phyloP scores from a whole-genome alignment of 352 stramenopile species.

The Pythium phragmitis region DNA sequence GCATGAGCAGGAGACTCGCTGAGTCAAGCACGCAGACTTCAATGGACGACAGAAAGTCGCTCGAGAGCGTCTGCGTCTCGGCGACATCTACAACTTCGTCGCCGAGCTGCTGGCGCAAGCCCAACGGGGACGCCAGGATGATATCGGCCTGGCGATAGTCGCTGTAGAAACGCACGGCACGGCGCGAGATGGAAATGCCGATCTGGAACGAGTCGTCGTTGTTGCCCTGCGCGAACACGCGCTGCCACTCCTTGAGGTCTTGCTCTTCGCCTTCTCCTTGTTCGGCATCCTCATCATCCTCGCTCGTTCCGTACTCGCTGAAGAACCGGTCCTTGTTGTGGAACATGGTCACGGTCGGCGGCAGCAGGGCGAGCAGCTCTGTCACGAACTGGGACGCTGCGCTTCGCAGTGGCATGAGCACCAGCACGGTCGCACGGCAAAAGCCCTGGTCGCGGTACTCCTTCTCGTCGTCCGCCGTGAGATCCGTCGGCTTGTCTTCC shows the following conservation, averaged over 20 bases:
- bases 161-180: conserved; percentile 72
- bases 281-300: conserved; percentile 23
- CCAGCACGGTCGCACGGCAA: conserved; percentile 62
- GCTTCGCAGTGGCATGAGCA: conserved; percentile 69
- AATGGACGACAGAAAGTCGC: conserved; percentile 71
- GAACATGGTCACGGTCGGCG: conserved; percentile 53
- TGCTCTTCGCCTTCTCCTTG: conserved; percentile 20
- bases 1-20: conserved; percentile 74
- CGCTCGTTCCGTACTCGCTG: conserved; percentile 48
- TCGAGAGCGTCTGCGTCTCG: conserved; percentile 47
- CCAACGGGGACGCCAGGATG: conserved; percentile 71
- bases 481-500: conserved; percentile 7
- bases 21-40: conserved; percentile 84
- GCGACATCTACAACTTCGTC: conserved; percentile 49
- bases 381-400: conserved; percentile 63
- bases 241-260: conserved; percentile 67
- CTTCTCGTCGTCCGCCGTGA: conserved; percentile 38
- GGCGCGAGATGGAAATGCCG: conserved; percentile 66
- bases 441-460: conserved; percentile 84
- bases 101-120: conserved; percentile 65
- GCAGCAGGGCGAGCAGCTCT: conserved; percentile 59
- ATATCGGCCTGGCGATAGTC: conserved; percentile 76
- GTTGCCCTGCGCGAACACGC: conserved; percentile 68
- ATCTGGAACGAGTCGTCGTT: conserved; percentile 85
- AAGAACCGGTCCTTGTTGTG: conserved; percentile 81